Evolutionary conservation across 306 rosid genomes (phyloP), one percentile per base, ranked within the genome.

Genomic region (Potentilla sterilis): DNA sequence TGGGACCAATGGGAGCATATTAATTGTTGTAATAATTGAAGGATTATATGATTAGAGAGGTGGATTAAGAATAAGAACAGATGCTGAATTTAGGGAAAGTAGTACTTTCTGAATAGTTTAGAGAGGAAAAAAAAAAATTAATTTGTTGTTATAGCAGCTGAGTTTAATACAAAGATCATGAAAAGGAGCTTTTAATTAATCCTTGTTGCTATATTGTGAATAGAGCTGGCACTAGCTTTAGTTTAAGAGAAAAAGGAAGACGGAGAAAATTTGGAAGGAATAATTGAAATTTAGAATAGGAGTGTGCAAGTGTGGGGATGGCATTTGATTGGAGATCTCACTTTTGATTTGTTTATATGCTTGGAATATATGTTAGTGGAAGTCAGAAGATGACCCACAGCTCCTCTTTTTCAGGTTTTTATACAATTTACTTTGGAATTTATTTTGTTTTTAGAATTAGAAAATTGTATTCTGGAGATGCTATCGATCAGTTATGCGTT

Each of bases 361-460:
- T 85, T 82, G 89, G 97, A 92, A 95, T 89, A 95, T 89, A 87
- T 89, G 91, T 89, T 83, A 92, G 99, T 95, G 97, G 97, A 92
- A 92, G 93, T 92, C 93, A 89, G 93, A 90, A 66, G 89, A 61
- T 85, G 99, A 63, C 91, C 97, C 90, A 81, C 92, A 78, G 4
- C 13, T 79, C 48, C 66, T 70, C n/a, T 75, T 84, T 84, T 79
- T 74, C 69, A 57, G 46, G 67, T 85, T 77, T 76, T 37, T 75
- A 54, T 57, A 69, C 58, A 51, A 4, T 32, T 38, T 55, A 42
- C 8, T 55, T 68, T 59, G 67, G 57, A 69, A 62, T 77, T 51
- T 32, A 13, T 19, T 66, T 58, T 61, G 37, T 42, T 64, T 1
- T 74, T 65, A 65, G 67, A 62, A 76, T 73, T 24, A 67, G 68